Evolutionary conservation across 805 yeast species (phyloP).

Genomic region (Saccharomyces jurei): DNA sequence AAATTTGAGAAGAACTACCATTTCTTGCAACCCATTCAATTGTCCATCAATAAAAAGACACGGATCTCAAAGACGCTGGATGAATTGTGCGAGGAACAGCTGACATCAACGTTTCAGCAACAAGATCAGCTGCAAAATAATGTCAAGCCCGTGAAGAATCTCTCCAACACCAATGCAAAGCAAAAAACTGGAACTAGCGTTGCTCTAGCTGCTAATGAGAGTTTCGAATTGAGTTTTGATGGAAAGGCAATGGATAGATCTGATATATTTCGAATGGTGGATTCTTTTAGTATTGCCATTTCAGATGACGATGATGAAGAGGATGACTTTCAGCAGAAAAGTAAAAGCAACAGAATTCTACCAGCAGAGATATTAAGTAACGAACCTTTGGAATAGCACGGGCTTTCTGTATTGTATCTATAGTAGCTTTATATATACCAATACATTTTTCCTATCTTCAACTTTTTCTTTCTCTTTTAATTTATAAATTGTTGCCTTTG

Average conservation of each 20-base stretch:
- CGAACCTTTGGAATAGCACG: slow-evolving; percentile 11
- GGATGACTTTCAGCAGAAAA: neutral
- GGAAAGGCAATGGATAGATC: slow-evolving; percentile 39
- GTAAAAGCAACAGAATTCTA: slow-evolving; percentile 9
- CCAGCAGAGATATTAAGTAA: slow-evolving; percentile 14
- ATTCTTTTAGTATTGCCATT: slow-evolving; percentile 30
- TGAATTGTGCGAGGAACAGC: neutral
- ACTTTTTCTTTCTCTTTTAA: neutral
- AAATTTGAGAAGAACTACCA: neutral
- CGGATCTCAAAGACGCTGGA: neutral
- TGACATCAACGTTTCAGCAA: neutral
- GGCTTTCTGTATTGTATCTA: neutral
- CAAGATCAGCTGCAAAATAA: neutral
- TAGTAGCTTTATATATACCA: neutral
- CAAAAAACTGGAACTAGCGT: neutral
- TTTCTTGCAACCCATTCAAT: neutral
- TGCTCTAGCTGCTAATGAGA: slow-evolving; percentile 13
- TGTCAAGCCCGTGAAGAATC: neutral
- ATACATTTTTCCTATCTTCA: neutral
- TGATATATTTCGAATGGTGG: slow-evolving; percentile 36
- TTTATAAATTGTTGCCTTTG: neutral
- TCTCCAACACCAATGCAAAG: neutral
- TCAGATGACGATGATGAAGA: slow-evolving; percentile 23
- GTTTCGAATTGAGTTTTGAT: slow-evolving; percentile 38
- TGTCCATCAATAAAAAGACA: neutral